These are phyloP conservation scores for Acrocalymma vagum DNA, from an alignment of 2,329 filamentous ascomycete genomes.

Conservation along the genomic window DNA sequence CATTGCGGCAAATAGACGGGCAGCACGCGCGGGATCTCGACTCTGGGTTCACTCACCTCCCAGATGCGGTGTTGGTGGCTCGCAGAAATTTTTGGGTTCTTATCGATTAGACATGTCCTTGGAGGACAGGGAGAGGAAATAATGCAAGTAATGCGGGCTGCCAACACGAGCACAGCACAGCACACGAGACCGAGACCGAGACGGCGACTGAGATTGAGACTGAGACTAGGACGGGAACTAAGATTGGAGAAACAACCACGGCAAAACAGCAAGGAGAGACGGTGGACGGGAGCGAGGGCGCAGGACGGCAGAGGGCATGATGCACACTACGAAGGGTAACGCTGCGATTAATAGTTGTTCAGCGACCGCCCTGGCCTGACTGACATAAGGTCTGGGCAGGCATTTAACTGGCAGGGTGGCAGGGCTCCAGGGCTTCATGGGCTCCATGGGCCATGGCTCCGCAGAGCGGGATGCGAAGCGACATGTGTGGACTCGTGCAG, in stretches of 20 bases:
- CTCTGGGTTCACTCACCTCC: slow-evolving; percentile 31
- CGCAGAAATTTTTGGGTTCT: slow-evolving; percentile 23
- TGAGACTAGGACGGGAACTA: neutral
- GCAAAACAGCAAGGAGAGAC: too few relatives aligned
- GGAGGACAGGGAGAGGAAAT: slow-evolving; percentile 1
- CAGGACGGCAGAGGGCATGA: slow-evolving; percentile 24
- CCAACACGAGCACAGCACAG: too few relatives aligned
- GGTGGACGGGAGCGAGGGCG: slow-evolving; percentile 3
- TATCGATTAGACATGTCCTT: slow-evolving; percentile 36
- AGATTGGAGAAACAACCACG: too few relatives aligned
- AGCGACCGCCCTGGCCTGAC: slow-evolving; percentile 28
- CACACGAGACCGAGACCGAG: too few relatives aligned
- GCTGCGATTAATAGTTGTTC: slow-evolving; percentile 36
- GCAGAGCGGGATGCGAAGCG: slow-evolving; percentile 25
- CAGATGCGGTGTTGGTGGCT: slow-evolving; percentile 30
- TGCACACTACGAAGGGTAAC: slow-evolving; percentile 16
- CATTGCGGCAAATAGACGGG: slow-evolving; percentile 23
- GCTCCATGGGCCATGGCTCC: neutral
- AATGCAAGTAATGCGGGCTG: too few relatives aligned
- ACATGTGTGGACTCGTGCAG: slow-evolving; percentile 35
- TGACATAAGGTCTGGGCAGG: slow-evolving; percentile 22
- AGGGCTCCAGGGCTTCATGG: slow-evolving; percentile 27
- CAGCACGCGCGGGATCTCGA: slow-evolving; percentile 17
- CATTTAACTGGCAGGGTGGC: slow-evolving; percentile 29
- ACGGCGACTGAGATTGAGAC: too few relatives aligned